Evolutionary conservation across 176 grass and related monocot species (phyloP).

Genomic region (Oryza meyeriana): DNA sequence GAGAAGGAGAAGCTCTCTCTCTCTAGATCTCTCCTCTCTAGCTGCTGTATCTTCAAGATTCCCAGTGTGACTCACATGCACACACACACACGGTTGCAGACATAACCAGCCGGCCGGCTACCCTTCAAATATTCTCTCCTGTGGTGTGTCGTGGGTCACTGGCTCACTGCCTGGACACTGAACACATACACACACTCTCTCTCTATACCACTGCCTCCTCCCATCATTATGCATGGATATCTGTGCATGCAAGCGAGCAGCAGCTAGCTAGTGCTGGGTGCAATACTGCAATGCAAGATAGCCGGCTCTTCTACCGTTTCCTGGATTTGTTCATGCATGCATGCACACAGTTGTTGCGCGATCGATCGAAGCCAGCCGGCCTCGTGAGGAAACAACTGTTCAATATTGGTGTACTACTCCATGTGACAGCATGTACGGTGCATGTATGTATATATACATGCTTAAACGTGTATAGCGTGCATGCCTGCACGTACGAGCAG

Average conservation of each 20-base stretch:
- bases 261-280: constrained; percentile 18
- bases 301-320: not conserved
- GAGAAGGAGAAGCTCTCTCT: not conserved
- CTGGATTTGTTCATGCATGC: not conserved
- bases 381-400: not conserved
- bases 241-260: constrained; percentile 8
- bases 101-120: not conserved
- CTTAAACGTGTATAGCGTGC: not conserved
- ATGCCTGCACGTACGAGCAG: no score
- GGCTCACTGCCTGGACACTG: not conserved
- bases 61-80: constrained; percentile 2
- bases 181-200: not conserved
- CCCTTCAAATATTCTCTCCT: constrained; percentile 41
- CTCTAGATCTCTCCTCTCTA: constrained; percentile 4
- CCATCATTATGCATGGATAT: constrained; percentile 39
- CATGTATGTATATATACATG: not conserved
- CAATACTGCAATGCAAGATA: no score
- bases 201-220: not conserved
- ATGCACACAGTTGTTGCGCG: not conserved
- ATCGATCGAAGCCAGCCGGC: not conserved
- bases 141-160: constrained; percentile 20
- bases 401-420: not conserved
- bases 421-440: not conserved
- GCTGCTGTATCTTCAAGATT: constrained; percentile 25
- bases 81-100: constrained; percentile 9